A percentile compares a stretch with the other conserved stretches of the same genome.
Evolutionary conservation across 2,329 filamentous ascomycete species (phyloP).

Genomic region (Claviceps fusiformis): DNA sequence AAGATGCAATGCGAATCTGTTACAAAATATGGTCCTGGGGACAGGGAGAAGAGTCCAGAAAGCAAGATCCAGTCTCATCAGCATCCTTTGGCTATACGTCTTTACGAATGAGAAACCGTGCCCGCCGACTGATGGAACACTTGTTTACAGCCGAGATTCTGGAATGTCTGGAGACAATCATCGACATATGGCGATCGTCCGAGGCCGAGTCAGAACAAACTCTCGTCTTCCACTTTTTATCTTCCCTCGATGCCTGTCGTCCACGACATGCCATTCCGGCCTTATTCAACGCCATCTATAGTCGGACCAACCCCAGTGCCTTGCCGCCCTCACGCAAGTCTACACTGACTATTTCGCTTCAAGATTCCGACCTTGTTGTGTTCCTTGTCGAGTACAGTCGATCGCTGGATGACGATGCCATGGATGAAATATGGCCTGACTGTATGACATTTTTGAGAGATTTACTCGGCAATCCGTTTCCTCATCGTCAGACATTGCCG

Average conservation of each 20-base stretch:
- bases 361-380: conserved; percentile 69
- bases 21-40: conserved; percentile 95
- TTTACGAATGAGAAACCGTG: conserved; percentile 77
- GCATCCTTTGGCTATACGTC: conserved; percentile 88
- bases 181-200: conserved; percentile 63
- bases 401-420: conserved; percentile 88
- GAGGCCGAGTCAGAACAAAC: conserved; percentile 34
- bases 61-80: conserved; percentile 51
- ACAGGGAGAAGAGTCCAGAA: conserved; percentile 42
- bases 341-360: conserved; percentile 72
- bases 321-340: conserved; percentile 72
- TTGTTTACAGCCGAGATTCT: conserved; percentile 84
- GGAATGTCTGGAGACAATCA: conserved; percentile 84
- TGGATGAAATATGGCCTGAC: conserved; percentile 96
- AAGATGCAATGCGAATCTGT: conserved; percentile 86
- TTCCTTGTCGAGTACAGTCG: conserved; percentile 85
- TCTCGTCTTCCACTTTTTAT: conserved; percentile 72
- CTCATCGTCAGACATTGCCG: conserved; percentile 81
- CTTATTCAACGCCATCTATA: conserved; percentile 92
- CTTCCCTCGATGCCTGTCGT: conserved; percentile 79
- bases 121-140: conserved; percentile 78
- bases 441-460: conserved; percentile 86
- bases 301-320: conserved; percentile 71
- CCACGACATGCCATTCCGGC: conserved; percentile 87
- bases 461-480: conserved; percentile 83